Conservation (phyloP, 2,329 filamentous ascomycete species). For the Fusarium sp. region DNA sequence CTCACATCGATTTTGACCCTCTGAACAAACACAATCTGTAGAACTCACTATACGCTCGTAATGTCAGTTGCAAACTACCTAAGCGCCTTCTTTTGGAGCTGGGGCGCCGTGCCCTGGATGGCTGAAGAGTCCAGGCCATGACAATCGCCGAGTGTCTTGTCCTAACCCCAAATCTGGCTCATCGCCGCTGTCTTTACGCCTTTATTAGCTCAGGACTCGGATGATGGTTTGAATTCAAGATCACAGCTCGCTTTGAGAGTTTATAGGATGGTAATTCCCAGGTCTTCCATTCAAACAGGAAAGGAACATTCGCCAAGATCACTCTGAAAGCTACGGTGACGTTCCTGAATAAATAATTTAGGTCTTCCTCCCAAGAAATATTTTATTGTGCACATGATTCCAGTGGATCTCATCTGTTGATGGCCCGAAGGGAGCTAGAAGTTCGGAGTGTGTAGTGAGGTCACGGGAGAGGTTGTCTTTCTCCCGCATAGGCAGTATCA, state of each 20-base stretch:
- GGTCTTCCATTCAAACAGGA: background rate
- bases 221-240: background rate
- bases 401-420: background rate
- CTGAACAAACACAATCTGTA: slow-evolving; percentile 52
- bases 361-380: background rate
- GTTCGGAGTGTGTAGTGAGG: too few species aligned
- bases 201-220: too few species aligned
- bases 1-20: slow-evolving; percentile 45
- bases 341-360: background rate
- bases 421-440: background rate
- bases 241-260: background rate
- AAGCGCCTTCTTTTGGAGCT: slow-evolving; percentile 17
- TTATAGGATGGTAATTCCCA: background rate
- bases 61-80: slow-evolving; percentile 15
- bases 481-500: too few species aligned
- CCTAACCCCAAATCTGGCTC: slow-evolving; percentile 16
- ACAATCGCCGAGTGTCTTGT: slow-evolving; percentile 27
- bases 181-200: rapidly evolving
- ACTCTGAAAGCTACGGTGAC: background rate
- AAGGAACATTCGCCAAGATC: background rate
- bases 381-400: background rate
- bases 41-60: slow-evolving; percentile 40
- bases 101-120: slow-evolving; percentile 29
- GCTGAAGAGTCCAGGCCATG: slow-evolving; percentile 31
- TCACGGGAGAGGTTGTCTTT: too few species aligned